Base-by-base conservation (phyloP, 129 eudicot genomes). In the Flaveria linearis region DNA sequence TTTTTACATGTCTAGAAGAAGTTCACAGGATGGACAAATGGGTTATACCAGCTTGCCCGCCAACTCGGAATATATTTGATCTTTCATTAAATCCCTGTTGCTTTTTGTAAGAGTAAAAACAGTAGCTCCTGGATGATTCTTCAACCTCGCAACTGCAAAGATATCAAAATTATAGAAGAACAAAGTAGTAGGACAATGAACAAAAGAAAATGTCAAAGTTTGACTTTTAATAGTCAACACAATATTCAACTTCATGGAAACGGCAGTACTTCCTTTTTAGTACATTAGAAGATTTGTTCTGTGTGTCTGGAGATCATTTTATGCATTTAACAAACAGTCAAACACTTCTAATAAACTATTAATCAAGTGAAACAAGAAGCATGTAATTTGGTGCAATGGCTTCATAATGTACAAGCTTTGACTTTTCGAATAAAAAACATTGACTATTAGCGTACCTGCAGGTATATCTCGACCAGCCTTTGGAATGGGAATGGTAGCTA, bases 401-500 rank as follows among this genome's bases (percentile, higher is more conserved):
- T 55, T 72, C 67, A 73, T 9, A 58, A 22, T 14, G n/a, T 74
- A 61, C 78, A 43, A 46, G 3, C 49, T 47, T 46, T 75, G 79
- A 62, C 55, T 46, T 42, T 62, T 47, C 22, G 43, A 43, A 46
- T 5, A 36, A 36, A 62, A 75, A 16, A 46, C 5, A 62, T 20
- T 46, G 62, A 61, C 57, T 51, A 39, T 62, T 64, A 53, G 66
- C 4, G 14, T 76, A 92, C 98, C 98, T 85, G 89, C 98, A 75
- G 98, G 98, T 76, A 93, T 86, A 83, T 86, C 95, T 69, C 92
- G 84, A 77, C 96, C 98, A 20, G 79, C 82, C 73, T 88, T 92
- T 62, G 96, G 88, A 47, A 86, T 75, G 1, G 95, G 98, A 41
- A 93, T 80, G 49, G 96, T 75, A 61, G 98, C 98, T 86, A 93